A percentile compares a stretch with the other conserved stretches of the same genome.
phyloP scores from a whole-genome alignment of 164 flowering plant genomes.

The Chimonanthus salicifolius region DNA sequence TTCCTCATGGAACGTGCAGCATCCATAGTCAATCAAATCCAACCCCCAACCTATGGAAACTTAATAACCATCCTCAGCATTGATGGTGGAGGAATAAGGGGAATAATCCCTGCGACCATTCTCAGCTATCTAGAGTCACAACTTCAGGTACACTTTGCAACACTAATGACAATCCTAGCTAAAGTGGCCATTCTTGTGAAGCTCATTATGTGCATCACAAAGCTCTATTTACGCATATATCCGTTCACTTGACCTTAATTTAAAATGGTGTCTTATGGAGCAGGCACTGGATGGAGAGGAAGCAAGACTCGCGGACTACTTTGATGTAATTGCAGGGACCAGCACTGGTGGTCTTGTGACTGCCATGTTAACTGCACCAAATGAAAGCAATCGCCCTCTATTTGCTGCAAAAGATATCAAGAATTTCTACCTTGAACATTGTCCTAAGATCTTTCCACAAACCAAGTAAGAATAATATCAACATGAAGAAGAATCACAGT shows the following conservation, averaged over 20 bases:
- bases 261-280: not conserved
- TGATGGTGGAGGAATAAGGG: slow-evolving; percentile 39
- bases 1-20: not conserved
- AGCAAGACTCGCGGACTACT: slow-evolving; percentile 23
- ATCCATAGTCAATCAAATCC: slow-evolving; percentile 5
- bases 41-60: slow-evolving; percentile 27
- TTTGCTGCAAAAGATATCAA: slow-evolving; percentile 34
- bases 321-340: slow-evolving; percentile 23
- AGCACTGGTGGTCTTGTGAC: slow-evolving; percentile 19
- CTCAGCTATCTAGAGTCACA: slow-evolving; percentile 26
- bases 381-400: slow-evolving; percentile 27
- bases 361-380: slow-evolving; percentile 30
- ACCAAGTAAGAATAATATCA: slow-evolving; percentile 13
- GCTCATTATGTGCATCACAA: too few species aligned
- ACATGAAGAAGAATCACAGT: not conserved
- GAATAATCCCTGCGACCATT: slow-evolving; percentile 32
- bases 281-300: slow-evolving; percentile 21
- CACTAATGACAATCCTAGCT: not conserved
- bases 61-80: slow-evolving; percentile 34
- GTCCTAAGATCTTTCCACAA: slow-evolving; percentile 3
- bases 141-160: slow-evolving; percentile 19
- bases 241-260: not conserved
- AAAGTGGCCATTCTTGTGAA: not conserved
- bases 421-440: slow-evolving; percentile 21
- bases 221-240: too few species aligned